Evolutionary conservation across 352 stramenopile species (phyloP), one percentile per base, ranked within the genome.

Genomic region (Halophytophthora batemanensis): DNA sequence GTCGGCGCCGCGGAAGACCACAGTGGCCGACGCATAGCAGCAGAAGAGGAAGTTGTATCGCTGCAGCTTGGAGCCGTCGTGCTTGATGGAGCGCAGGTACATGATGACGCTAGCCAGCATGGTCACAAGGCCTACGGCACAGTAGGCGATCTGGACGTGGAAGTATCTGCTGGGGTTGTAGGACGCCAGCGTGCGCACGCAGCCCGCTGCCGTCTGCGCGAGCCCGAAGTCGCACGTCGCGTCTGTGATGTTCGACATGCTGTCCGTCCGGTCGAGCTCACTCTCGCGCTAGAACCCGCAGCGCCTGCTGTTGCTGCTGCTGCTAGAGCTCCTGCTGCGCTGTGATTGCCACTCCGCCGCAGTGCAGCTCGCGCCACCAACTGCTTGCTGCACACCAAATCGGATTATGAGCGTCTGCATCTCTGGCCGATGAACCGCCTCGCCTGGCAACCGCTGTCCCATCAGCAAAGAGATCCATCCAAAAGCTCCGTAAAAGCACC

Each of bases 1-100:
- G 41, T 67, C 59, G 0, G 50, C 43, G 4, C 48, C 53, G 17
- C 59, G 59, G n/a, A 62, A 19, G 17, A 67, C 21, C 21, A 67
- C 48, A 2, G 59, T 62, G 19, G 59, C 14, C 4, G 53, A 55
- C 5, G 28, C 45, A 29, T 60, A 63, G 39, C 50, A 45, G 14
- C 36, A 50, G 3, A 61, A 36, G 14, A 67, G 50, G 48, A 67
- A 63, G 35, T 28, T 51, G 42, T 49, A 41, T 36, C 45, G 53
- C 51, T 67, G 59, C 21, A 63, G 35, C 40, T 39, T 38, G 25
- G 53, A 25, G 12, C 23, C 33, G 19, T 61, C 53, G 31, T 61
- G 47, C 40, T 52, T 56, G n/a, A 61, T 31, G 19, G 58, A 33
- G 4, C 52, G 48, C 18, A 41, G 39, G 45, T 62, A 66, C 38